Percentiles rank a stretch among this genome's conserved stretches.
Evolutionary conservation across 768 basidiomycete species (phyloP).

Genomic region (Mrakia gelida): DNA sequence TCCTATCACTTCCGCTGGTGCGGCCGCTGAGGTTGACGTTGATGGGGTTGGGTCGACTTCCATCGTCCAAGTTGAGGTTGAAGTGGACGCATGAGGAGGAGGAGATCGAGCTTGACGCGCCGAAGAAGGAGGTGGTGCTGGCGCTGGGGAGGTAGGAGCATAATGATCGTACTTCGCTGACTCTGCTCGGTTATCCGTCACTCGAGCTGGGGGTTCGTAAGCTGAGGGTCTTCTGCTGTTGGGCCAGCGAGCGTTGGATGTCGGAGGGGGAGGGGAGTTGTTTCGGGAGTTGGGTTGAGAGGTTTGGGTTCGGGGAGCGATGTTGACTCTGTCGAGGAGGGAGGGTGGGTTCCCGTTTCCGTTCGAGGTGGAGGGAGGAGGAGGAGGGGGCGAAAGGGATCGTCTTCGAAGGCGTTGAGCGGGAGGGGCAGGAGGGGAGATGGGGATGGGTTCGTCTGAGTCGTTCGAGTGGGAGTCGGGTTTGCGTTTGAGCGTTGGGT

Average conservation of each 20-base stretch:
- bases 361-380: too few species aligned
- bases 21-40: too few species aligned
- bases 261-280: not conserved
- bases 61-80: not conserved
- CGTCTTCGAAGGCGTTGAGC: too few species aligned
- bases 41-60: not conserved
- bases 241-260: not conserved
- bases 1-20: too few species aligned
- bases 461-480: not conserved
- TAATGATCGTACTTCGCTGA: too few species aligned
- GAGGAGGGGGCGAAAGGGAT: too few species aligned
- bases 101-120: too few species aligned
- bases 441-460: too few species aligned
- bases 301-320: not conserved
- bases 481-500: not conserved
- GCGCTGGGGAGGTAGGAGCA: too few species aligned
- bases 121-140: too few species aligned
- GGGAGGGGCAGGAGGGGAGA: too few species aligned
- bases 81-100: too few species aligned
- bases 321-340: not conserved
- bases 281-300: not conserved
- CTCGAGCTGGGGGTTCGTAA: not conserved
- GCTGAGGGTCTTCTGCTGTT: not conserved
- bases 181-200: not conserved
- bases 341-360: not conserved